Conservation (phyloP, 2,329 filamentous ascomycete species). For the Nemania sp. region DNA sequence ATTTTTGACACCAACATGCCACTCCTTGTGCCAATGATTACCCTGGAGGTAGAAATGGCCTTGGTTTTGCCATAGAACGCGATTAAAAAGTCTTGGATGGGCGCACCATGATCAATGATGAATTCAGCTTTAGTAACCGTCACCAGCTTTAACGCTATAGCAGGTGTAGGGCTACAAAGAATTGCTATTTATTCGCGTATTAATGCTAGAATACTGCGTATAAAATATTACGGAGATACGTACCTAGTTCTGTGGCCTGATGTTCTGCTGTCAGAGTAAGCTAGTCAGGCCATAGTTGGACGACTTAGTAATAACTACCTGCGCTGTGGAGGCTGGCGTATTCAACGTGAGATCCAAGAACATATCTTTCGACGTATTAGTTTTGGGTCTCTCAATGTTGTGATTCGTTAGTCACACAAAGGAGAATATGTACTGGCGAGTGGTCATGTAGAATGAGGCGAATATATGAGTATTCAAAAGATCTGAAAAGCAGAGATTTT, state of each 20-base stretch:
- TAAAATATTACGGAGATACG: background rate
- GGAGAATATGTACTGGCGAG: too few species aligned
- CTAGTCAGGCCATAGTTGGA: background rate
- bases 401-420: too few species aligned
- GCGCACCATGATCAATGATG: too few species aligned
- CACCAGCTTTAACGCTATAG: too few species aligned
- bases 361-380: too few species aligned
- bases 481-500: too few species aligned
- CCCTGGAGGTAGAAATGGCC: background rate
- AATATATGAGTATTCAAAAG: too few species aligned
- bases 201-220: background rate
- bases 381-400: too few species aligned
- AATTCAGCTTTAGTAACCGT: too few species aligned
- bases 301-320: background rate
- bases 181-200: background rate
- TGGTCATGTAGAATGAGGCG: too few species aligned
- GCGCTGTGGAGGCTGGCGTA: too few species aligned
- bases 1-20: background rate
- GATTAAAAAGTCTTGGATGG: background rate
- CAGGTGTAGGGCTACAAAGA: background rate
- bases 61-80: background rate
- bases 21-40: background rate
- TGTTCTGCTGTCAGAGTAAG: background rate
- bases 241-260: background rate
- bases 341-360: too few species aligned